Conservation (phyloP, 1,284 basidiomycete genomes). For the Microbotryum violaceum region DNA sequence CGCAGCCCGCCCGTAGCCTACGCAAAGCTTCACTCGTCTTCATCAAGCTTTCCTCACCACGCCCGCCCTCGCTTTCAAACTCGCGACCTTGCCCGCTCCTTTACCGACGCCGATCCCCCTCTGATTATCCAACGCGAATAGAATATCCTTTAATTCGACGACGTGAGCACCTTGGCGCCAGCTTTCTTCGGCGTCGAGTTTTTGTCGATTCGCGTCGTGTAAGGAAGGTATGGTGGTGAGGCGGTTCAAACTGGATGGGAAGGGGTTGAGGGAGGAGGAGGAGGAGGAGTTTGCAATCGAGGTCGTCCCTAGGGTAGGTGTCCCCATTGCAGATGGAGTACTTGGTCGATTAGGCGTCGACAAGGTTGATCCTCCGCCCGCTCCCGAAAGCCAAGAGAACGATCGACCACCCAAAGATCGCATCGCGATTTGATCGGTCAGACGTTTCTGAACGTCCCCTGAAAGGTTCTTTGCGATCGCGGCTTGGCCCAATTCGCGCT, state of each 20-base stretch:
- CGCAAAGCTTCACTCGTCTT: too few species aligned
- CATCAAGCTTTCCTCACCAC: background rate
- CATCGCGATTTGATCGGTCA: slow-evolving; percentile 78
- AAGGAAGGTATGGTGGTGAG: slow-evolving; percentile 11
- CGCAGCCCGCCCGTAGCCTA: too few species aligned
- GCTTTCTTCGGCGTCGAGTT: slow-evolving; percentile 11
- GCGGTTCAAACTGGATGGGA: slow-evolving; percentile 1
- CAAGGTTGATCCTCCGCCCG: slow-evolving; percentile 36
- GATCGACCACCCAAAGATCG: slow-evolving; percentile 64
- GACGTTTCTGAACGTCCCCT: slow-evolving; percentile 76
- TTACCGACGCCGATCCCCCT: slow-evolving; percentile 34
- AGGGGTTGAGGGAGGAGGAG: background rate
- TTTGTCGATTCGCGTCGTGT: slow-evolving; percentile 26
- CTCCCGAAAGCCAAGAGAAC: slow-evolving; percentile 76
- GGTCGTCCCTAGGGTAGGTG: slow-evolving; percentile 10
- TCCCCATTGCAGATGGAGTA: background rate
- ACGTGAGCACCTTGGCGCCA: slow-evolving; percentile 29
- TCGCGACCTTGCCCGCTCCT: slow-evolving; percentile 31
- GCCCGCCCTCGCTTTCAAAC: slow-evolving; percentile 31
- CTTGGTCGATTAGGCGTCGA: slow-evolving; percentile 7
- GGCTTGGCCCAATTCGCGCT: slow-evolving; percentile 51
- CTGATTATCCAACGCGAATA: slow-evolving; percentile 37
- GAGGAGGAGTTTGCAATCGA: background rate
- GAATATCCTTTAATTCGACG: slow-evolving; percentile 33
- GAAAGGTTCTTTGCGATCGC: slow-evolving; percentile 77